Conservation (phyloP, 371 early-diverging fungal species). For the Syncephalastrum contaminatum region DNA sequence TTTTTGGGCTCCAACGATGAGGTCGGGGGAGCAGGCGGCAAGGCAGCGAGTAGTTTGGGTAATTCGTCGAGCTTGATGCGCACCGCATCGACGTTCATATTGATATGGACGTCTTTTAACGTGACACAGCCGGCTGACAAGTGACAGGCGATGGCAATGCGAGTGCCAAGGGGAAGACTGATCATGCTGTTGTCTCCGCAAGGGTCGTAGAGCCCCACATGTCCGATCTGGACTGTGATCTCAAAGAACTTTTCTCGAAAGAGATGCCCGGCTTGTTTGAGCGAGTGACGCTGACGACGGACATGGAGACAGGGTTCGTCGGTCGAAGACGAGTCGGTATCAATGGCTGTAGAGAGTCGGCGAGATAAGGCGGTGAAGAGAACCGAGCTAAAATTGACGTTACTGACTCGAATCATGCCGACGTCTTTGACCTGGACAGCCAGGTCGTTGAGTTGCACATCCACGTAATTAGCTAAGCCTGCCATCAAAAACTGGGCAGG, state of each 20-base stretch:
- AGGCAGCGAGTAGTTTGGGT: background rate
- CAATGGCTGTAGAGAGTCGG: conserved; percentile 9
- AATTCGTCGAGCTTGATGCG: conserved; percentile 18
- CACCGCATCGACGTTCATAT: conserved; percentile 19
- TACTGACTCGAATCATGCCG: conserved; percentile 18
- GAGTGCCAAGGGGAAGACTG: conserved; percentile 29
- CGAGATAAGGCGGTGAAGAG: conserved; percentile 34
- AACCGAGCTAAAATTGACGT: conserved; percentile 32
- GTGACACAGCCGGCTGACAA: conserved; percentile 49
- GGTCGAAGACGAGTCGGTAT: conserved; percentile 1
- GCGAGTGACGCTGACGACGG: conserved; percentile 43
- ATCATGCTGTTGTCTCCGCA: conserved; percentile 12
- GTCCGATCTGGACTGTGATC: conserved; percentile 34
- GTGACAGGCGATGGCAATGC: conserved; percentile 41
- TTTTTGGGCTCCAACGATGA: background rate
- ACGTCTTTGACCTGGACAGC: conserved; percentile 19
- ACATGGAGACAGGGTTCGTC: conserved; percentile 18
- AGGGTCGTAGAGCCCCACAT: conserved; percentile 15
- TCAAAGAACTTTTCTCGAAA: conserved; percentile 51
- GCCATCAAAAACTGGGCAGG: conserved; percentile 51
- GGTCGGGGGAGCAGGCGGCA: conserved; percentile 2
- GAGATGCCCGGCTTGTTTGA: conserved; percentile 44
- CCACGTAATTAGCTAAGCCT: conserved; percentile 51
- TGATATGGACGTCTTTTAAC: conserved; percentile 42
- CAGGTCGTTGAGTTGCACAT: conserved; percentile 30